Base-by-base conservation (phyloP, 1,284 basidiomycete species). In the Rhodotorula sp. region DNA sequence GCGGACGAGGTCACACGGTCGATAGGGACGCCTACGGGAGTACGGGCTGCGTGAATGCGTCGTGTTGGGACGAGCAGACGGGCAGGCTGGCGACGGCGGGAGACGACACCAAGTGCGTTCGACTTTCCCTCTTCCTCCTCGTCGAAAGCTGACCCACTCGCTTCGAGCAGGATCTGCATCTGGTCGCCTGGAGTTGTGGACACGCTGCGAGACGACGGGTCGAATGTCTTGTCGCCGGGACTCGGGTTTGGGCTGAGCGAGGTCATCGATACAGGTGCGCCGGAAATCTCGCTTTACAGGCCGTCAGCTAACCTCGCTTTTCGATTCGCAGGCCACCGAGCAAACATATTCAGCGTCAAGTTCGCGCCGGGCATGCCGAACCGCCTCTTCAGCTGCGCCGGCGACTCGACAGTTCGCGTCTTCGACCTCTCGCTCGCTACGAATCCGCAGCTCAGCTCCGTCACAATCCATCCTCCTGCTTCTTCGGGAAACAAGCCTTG, bases 271-370 rank as follows among this genome's bases (percentile, higher is more conserved):
- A 73, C 65, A 2, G 70, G 67, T 64, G 2, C 46, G 62, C 31
- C 30, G 22, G 10, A 30, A 18, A 24, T 1, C 9, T 26, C 6
- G 18, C 56, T 47, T n/a, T 2, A 24, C 15, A 13, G 5, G 4
- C 2, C 24, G 24, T 1, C 18, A 15, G 18, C 55, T 31, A 22
- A 30, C 30, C 16, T 15, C 22, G 51, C 10, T 15, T 10, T 10
- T 22, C 10, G 20, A 2, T n/a, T 15, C 10, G 24, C 91, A 1
- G 91, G 90, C 2, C 94, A 97, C 81, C 84, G 82, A 37, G 87
- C 85, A 24, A 96, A 96, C 78, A 93, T 97, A 68, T 97, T 97
- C 83, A 89, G 87, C 67, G 87, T 87, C 3, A 87, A 91, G 64
- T 90, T 91, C 84, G 83, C 95, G 2, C 92, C 92, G 0, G 82